A percentile compares a stretch with the other conserved stretches of the same genome.
These are phyloP conservation scores for Botrytis paeoniae DNA, from an alignment of 2,329 filamentous ascomycete species.

Conservation along the genomic window DNA sequence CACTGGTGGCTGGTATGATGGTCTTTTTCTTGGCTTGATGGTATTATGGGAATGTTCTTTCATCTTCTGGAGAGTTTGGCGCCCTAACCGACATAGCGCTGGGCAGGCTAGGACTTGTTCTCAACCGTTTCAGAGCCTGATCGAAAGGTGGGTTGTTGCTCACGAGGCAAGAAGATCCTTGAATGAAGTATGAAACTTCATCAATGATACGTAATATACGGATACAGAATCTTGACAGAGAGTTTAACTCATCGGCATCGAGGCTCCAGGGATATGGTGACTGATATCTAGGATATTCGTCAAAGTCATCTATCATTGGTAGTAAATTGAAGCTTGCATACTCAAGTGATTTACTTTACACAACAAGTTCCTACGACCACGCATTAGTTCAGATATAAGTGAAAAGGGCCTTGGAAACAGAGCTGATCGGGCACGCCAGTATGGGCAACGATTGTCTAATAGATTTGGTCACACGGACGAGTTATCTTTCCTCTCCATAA, in stretches of 20 bases:
- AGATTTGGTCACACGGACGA: constrained; percentile 6
- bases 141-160: background rate
- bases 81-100: background rate
- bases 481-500: background rate
- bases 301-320: background rate
- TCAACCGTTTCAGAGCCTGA: background rate
- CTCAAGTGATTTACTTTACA: background rate
- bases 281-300: background rate
- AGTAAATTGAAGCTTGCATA: background rate
- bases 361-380: background rate
- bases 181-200: background rate
- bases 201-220: background rate
- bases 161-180: background rate
- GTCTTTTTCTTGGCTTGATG: background rate
- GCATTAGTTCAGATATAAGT: background rate
- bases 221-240: background rate
- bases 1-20: background rate
- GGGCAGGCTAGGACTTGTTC: background rate
- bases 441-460: constrained; percentile 7
- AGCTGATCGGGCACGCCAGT: constrained; percentile 5
- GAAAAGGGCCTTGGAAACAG: background rate
- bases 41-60: background rate
- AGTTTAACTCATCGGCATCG: background rate
- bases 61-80: background rate
- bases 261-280: background rate